phyloP scores from a whole-genome alignment of 2,329 filamentous ascomycete species.

The Aspergillus vadensis region DNA sequence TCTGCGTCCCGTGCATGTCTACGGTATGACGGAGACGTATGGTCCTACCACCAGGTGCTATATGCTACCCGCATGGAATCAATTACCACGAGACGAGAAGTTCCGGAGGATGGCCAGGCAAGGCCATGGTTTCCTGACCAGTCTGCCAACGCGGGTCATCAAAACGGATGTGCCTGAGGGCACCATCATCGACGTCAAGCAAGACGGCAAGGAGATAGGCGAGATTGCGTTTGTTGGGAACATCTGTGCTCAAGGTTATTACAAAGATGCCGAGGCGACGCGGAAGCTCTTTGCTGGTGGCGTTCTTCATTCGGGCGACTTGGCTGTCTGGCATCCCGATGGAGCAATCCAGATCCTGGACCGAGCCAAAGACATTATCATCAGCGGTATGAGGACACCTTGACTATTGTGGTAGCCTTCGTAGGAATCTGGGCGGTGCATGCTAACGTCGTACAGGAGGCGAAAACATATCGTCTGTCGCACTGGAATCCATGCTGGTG shows the following conservation, averaged over 20 bases:
- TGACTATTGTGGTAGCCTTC: neutral
- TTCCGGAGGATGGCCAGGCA: conserved; percentile 91
- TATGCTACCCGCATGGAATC: conserved; percentile 80
- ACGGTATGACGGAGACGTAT: conserved; percentile 86
- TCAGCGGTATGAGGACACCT: conserved; percentile 65
- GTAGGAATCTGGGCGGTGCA: neutral
- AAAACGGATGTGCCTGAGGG: conserved; percentile 73
- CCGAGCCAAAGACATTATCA: conserved; percentile 96
- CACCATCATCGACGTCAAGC: conserved; percentile 66
- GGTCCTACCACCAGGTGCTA: conserved; percentile 96
- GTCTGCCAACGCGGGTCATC: conserved; percentile 77
- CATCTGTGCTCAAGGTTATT: conserved; percentile 89
- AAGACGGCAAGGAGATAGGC: conserved; percentile 73
- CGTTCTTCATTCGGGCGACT: conserved; percentile 82
- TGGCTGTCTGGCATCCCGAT: conserved; percentile 91
- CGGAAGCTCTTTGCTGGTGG: conserved; percentile 84
- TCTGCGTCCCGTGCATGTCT: conserved; percentile 87
- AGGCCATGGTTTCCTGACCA: conserved; percentile 86
- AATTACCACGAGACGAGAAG: conserved; percentile 70
- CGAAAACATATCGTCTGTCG: conserved; percentile 94
- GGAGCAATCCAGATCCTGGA: conserved; percentile 91
- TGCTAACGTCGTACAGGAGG: conserved; percentile 61
- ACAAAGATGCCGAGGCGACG: conserved; percentile 85
- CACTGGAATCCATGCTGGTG: conserved; percentile 84
- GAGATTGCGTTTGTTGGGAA: conserved; percentile 89